Percentiles rank a stretch among this genome's conserved stretches.
These are phyloP conservation scores for Aspergillus fumigatiaffinis DNA, from an alignment of 2,329 filamentous ascomycete genomes.

Conservation along the genomic window DNA sequence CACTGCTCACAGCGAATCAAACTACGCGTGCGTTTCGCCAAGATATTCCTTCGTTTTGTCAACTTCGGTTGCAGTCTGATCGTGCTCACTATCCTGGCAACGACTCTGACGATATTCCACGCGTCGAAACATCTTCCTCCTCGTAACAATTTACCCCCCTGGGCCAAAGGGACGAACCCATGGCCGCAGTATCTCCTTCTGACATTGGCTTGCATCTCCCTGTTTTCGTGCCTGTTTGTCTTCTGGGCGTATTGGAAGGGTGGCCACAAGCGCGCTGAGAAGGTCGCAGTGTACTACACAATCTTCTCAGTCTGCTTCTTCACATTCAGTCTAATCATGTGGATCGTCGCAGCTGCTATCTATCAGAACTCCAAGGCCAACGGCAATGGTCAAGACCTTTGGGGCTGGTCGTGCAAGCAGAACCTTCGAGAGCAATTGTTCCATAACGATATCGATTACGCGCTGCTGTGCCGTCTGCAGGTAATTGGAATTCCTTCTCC, in stretches of 20 bases:
- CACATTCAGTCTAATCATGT: constrained; percentile 87
- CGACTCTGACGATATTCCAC: constrained; percentile 91
- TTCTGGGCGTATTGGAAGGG: constrained; percentile 84
- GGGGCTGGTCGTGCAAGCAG: constrained; percentile 96
- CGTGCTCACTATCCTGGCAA: constrained; percentile 81
- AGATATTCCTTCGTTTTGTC: constrained; percentile 89
- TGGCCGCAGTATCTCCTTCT: constrained; percentile 92
- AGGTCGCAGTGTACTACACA: constrained; percentile 92
- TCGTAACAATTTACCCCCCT: constrained; percentile 77
- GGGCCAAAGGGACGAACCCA: constrained; percentile 71
- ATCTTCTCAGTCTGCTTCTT: constrained; percentile 92
- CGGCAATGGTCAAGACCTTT: constrained; percentile 79
- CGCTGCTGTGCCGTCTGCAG: constrained; percentile 83
- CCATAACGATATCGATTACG: constrained; percentile 76
- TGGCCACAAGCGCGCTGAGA: constrained; percentile 84
- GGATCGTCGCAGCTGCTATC: constrained; percentile 79
- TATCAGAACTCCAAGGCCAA: constrained; percentile 74
- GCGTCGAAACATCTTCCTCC: constrained; percentile 70
- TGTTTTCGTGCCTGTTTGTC: constrained; percentile 72
- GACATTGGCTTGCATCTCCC: constrained; percentile 72
- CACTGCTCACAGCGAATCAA: constrained; percentile 71
- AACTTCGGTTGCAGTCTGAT: constrained; percentile 97
- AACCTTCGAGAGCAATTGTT: constrained; percentile 79
- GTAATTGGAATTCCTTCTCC: constrained; percentile 42
- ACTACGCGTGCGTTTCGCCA: constrained; percentile 83